Percentiles rank a stretch among this genome's conserved stretches.
These are phyloP conservation scores for Cordyceps fumosorosea DNA, from an alignment of 2,329 filamentous ascomycete species.

Conservation along the genomic window DNA sequence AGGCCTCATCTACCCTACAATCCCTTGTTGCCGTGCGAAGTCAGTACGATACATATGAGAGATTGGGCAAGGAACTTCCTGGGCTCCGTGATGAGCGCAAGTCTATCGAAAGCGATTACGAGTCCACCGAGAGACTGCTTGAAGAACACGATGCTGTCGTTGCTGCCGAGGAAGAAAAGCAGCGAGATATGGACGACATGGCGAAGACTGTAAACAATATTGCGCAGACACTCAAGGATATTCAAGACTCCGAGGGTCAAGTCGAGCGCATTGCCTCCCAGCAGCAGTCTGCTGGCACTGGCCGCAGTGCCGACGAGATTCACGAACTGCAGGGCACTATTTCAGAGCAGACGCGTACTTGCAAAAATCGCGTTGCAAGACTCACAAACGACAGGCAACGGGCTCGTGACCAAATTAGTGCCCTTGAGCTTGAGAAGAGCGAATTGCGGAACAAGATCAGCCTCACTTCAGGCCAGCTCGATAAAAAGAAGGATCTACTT, in stretches of 20 bases:
- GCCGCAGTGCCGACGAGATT: slow-evolving; percentile 74
- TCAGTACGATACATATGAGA: slow-evolving; percentile 67
- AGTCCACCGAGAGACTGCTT: slow-evolving; percentile 51
- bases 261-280: slow-evolving; percentile 70
- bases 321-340: slow-evolving; percentile 65
- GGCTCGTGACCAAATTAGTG: slow-evolving; percentile 58
- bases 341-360: slow-evolving; percentile 58
- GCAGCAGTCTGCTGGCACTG: slow-evolving; percentile 59
- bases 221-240: slow-evolving; percentile 63
- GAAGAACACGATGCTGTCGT: slow-evolving; percentile 64
- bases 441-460: slow-evolving; percentile 69
- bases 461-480: slow-evolving; percentile 65
- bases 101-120: slow-evolving; percentile 55
- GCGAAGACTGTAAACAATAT: slow-evolving; percentile 72
- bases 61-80: slow-evolving; percentile 66
- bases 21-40: slow-evolving; percentile 56
- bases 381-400: slow-evolving; percentile 66
- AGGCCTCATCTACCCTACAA: slow-evolving; percentile 43
- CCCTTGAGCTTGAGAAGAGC: slow-evolving; percentile 69
- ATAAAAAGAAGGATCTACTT: slow-evolving; percentile 68
- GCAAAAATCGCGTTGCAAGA: slow-evolving; percentile 59
- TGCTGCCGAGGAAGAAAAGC: slow-evolving; percentile 55
- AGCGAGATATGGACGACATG: slow-evolving; percentile 68
- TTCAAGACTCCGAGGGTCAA: slow-evolving; percentile 63
- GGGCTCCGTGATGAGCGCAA: slow-evolving; percentile 57